Evolutionary conservation across 495 filamentous ascomycete genomes (phyloP), one percentile per base, ranked within the genome.

Genomic region (Daldinia concentrica): DNA sequence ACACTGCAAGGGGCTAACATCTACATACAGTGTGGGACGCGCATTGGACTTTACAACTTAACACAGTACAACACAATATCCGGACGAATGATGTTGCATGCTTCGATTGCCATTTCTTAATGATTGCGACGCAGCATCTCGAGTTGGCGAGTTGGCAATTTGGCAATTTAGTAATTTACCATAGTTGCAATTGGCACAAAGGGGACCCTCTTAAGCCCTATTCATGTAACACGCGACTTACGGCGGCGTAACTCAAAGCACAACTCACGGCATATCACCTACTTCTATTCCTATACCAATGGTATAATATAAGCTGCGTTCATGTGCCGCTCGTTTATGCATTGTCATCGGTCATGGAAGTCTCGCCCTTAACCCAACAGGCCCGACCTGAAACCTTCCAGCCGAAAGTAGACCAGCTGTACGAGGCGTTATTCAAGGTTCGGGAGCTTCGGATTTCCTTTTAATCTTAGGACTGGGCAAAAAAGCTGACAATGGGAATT

Each of bases 361-460:
- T 89, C 56, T 98, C 94, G 76, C 95, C 95, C 64, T 88, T 99
- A 76, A 97, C 94, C 24, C 94, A 95, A 81, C 94, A 97, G 84
- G 88, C 87, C 80, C 88, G 95, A 76, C 96, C 95, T 65, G 93
- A 94, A 76, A 86, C 88, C 48, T 98, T 99, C 78, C 89, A 95
- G 80, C 96, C 91, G 29, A 98, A 98, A 83, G 91, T 99, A 64
- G 92, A 95, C 39, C 86, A 90, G 72, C 88, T 98, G 37, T 99
- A 99, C 79, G 90, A 95, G 79, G 85, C 86, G 58, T 84, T 99
- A 56, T 94, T 99, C 81, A 90, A 89, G 85, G 94, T 97, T 84
- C 74, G 76, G 48, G 61, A 71, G 48, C 67, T 81, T 62, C 52
- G 54, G 65, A 65, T 55, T 41, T 51, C 52, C 34, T 52, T 30